Evolutionary conservation across 176 grass and related monocot genomes (phyloP), one percentile per base, ranked within the genome.

Genomic region (Bolboschoenus planiculmis): DNA sequence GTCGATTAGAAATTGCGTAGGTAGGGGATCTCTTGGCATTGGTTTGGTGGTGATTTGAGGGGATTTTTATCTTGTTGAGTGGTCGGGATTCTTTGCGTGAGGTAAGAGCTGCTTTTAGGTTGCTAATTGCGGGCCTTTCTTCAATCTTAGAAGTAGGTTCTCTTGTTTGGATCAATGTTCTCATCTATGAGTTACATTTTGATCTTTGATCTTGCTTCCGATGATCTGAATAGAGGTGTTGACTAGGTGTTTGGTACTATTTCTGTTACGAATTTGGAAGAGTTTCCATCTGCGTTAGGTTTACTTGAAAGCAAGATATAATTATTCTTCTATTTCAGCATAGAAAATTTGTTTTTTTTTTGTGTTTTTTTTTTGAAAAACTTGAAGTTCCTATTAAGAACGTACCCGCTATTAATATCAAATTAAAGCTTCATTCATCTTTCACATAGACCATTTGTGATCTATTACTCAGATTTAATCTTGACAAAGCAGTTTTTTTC

Each of bases 121-220:
- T n/a, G n/a, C n/a, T n/a, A n/a, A n/a, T n/a, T n/a, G n/a, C n/a
- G n/a, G 48, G 16, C 14, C 48, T 53, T 18, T 53, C 13, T 3
- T 53, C 4, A 53, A 53, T 18, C 3, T 53, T 53, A 15, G 50
- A n/a, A n/a, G n/a, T n/a, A n/a, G 50, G 14, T 80, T 37, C 18
- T 80, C 48, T 34, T 58, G 30, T 59, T 80, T 80, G 11, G 78
- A 80, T 80, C 78, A 56, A 24, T 58, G 40, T 56, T 60, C 35
- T 56, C 2, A 23, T 56, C n/a, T n/a, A n/a, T n/a, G n/a, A n/a
- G n/a, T n/a, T n/a, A n/a, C n/a, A n/a, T n/a, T n/a, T n/a, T n/a
- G n/a, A n/a, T n/a, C n/a, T n/a, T n/a, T n/a, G n/a, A n/a, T n/a
- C n/a, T n/a, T n/a, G n/a, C n/a, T n/a, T n/a, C n/a, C n/a, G n/a